Conservation (phyloP, 1,284 basidiomycete species). For the Puccinia hordei region DNA sequence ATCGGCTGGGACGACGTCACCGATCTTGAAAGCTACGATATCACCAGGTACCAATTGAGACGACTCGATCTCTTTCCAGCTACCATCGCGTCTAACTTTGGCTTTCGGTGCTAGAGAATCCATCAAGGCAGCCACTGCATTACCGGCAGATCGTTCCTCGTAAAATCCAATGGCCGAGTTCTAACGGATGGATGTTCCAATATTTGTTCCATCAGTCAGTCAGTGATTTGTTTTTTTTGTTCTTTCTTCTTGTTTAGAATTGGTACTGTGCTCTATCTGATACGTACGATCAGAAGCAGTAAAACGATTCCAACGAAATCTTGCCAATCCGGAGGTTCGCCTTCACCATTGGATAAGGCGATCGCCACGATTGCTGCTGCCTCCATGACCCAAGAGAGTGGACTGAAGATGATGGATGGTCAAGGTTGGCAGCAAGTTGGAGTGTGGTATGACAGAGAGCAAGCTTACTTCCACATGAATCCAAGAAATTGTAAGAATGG, state of each 20-base stretch:
- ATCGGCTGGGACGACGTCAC: constrained; percentile 42
- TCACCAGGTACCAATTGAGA: constrained; percentile 86
- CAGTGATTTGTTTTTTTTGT: too few relatives aligned
- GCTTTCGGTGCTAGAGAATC: constrained; percentile 98
- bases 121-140: constrained; percentile 98
- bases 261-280: constrained; percentile 83
- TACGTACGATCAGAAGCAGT: constrained; percentile 74
- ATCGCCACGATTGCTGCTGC: constrained; percentile 94
- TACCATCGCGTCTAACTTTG: constrained; percentile 78
- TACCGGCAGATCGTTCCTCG: constrained; percentile 94
- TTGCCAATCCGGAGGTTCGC: constrained; percentile 85
- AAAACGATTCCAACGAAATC: constrained; percentile 96
- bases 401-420: constrained; percentile 58
- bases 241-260: neutral
- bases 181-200: too few relatives aligned
- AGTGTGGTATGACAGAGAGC: too few relatives aligned
- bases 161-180: constrained; percentile 98
- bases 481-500: constrained; percentile 68
- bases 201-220: too few relatives aligned
- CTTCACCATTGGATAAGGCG: constrained; percentile 88
- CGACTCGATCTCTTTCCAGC: constrained; percentile 79
- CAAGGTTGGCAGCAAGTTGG: too few relatives aligned
- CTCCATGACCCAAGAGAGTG: constrained; percentile 99
- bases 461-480: constrained; percentile 50
- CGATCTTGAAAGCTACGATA: constrained; percentile 81